Base-by-base conservation (phyloP, 78 protist species). In the Dictyostelium brefeldianum region DNA sequence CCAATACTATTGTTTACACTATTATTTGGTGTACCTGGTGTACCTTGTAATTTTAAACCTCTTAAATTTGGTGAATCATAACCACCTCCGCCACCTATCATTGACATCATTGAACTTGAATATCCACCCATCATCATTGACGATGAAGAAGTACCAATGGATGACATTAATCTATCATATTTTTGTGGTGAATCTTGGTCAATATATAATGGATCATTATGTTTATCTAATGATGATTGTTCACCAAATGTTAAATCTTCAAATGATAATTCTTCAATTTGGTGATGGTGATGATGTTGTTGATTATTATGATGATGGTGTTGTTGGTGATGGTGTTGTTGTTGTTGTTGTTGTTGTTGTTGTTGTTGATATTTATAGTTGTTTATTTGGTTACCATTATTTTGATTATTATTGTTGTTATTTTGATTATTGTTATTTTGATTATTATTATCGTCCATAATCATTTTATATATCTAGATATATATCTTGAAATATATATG, bases 231-330 rank as follows among this genome's bases (percentile, higher is more conserved):
- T 51, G 59, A 25, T 47, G 48, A 25, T 5, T 36, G 14, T 50
- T 87, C 93, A 36, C 93, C 93, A 77, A 87, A 87, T 54, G 65
- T 87, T 10, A 87, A 43, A 77, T 87, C 84, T 62, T 87, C 93
- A 64, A 87, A 87, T 54, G 93, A 77, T 8, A 87, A 57, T 2
- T 87, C 93, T 65, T 87, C 93, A 51, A 64, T 77, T 31, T 78
- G 83, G 7, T 78, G 83, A 2, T 73, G 74, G 2, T 65, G 51
- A 3, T 41, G 50, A 7, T 73, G 53, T 0, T 59, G 15, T 17
- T 22, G 12, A 51, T 12, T 51, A 4, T 4, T 51, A 51, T 51
- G 15, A 3, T 51, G 56, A 4, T 36, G 43, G 1, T 51, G 15
- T 51, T 51, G 15, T 31, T n/a, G n/a, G n/a, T n/a, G n/a, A n/a